Conservation (phyloP, 1,284 basidiomycete species). For the Gymnopus androsaceus region DNA sequence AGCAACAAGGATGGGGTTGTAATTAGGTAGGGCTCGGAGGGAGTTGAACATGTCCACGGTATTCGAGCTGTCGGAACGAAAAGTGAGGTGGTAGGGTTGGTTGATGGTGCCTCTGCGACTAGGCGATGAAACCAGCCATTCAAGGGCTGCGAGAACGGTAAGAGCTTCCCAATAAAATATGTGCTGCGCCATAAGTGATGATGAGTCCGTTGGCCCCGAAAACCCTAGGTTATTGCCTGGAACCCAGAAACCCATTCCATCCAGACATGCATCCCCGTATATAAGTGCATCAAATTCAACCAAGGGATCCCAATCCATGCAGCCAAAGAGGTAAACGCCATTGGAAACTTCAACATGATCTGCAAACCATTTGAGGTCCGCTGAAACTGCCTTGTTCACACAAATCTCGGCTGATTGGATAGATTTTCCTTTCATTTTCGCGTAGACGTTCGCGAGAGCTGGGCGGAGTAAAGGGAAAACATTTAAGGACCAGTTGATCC, state of each 20-base stretch:
- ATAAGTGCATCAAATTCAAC: neutral
- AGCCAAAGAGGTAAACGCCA: neutral
- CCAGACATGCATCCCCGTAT: neutral
- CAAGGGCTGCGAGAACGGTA: neutral
- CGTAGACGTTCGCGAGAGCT: too few species aligned
- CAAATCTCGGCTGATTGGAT: too few species aligned
- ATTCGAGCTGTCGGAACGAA: neutral
- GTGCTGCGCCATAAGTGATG: neutral
- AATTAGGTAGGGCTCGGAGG: neutral
- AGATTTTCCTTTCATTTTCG: too few species aligned
- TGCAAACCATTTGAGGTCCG: neutral
- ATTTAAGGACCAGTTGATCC: too few species aligned
- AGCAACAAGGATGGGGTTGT: neutral
- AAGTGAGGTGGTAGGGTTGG: neutral
- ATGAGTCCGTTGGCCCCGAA: neutral
- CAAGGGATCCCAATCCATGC: neutral
- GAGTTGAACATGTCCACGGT: neutral
- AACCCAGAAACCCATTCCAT: conserved; percentile 11
- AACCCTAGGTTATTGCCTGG: neutral
- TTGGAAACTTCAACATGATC: neutral
- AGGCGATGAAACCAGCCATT: neutral
- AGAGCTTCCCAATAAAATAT: neutral
- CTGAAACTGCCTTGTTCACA: too few species aligned
- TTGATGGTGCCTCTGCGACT: neutral
- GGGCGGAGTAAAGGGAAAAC: too few species aligned